These are phyloP conservation scores for Trichoderma reesei DNA, from an alignment of 495 filamentous ascomycete genomes.

Conservation along the genomic window DNA sequence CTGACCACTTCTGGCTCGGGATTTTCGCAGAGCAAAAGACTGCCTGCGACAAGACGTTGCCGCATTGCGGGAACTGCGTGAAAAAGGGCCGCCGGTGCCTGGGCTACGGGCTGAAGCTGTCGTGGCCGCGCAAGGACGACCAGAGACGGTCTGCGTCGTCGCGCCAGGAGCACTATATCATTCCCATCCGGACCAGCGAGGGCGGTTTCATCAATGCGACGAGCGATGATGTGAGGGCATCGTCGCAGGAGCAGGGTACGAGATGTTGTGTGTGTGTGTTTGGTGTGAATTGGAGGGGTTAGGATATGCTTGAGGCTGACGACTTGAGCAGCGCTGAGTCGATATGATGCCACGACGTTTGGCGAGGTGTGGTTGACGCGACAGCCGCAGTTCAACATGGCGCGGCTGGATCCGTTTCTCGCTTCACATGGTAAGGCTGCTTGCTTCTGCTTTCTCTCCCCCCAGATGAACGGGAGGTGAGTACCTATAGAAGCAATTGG, in stretches of 20 bases:
- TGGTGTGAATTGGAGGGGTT: neutral
- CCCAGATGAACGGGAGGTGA: too few species aligned
- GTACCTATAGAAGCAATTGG: too few species aligned
- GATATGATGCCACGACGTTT: neutral
- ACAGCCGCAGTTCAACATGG: neutral
- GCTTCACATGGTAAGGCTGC: neutral
- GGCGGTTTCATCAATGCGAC: constrained; percentile 11
- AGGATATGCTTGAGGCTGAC: too few species aligned
- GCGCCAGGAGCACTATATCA: constrained; percentile 8
- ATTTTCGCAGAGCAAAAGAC: constrained; percentile 14
- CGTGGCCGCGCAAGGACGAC: constrained; percentile 17
- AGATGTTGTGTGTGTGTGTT: neutral
- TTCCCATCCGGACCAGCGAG: constrained; percentile 10
- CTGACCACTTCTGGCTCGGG: neutral
- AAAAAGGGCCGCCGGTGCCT: constrained; percentile 14
- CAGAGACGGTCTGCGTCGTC: neutral
- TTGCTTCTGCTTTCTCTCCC: neutral
- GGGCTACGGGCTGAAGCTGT: constrained; percentile 19
- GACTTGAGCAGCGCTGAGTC: neutral
- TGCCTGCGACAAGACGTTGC: constrained; percentile 16
- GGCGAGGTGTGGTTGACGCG: neutral
- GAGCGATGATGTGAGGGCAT: constrained; percentile 11
- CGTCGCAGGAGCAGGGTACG: constrained; percentile 1
- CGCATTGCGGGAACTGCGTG: constrained; percentile 16
- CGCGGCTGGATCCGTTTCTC: constrained; percentile 1